Evolutionary conservation across 371 early-diverging fungal genomes (phyloP), one percentile per base, ranked within the genome.

Genomic region (Lichtheimia ramosa): DNA sequence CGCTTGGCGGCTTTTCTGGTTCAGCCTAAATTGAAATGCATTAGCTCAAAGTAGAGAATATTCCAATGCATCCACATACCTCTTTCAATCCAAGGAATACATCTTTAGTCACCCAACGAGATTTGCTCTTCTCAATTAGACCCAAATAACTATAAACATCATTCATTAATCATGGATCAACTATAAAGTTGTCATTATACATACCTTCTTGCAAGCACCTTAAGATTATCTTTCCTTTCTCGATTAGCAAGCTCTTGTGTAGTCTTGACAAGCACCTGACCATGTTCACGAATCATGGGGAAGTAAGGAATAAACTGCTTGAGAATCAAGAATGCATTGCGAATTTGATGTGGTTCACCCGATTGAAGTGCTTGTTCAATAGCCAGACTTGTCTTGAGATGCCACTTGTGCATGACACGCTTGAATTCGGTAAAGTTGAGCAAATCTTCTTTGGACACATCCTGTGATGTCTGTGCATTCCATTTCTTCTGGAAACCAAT

Each of bases 401-500:
- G 92, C 93, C 93, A 94, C 61, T 91, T 93, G 66, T 83, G 79
- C 66, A 91, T 80, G 1, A 87, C 86, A 25, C 83, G 79, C 18
- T 88, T 78, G 68, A 92, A 94, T 8, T 89, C 89, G 10, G 83
- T 78, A 59, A 77, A 87, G 20, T 79, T 72, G 18, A 93, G 63
- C 39, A 88, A 61, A 14, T 85, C 73, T 34, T 75, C 82, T 48
- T 79, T 83, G 8, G 80, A 70, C 10, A 76, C 68, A 42, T 69
- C 74, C 40, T 84, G 79, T 14, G 68, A 51, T 14, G 66, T 63
- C 40, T 69, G 68, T 21, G 63, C 58, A 34, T 61, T 77, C 91
- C 91, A 92, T 12, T 84, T 76, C 69, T 85, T 82, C 57, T 87
- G 88, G 66, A 93, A 92, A 0, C 93, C 92, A 20, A 91, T 90